A percentile compares a stretch with the other conserved stretches of the same genome.
These are phyloP conservation scores for Calamus simplicifolius DNA, from an alignment of 176 grass and related monocot genomes.

Conservation along the genomic window DNA sequence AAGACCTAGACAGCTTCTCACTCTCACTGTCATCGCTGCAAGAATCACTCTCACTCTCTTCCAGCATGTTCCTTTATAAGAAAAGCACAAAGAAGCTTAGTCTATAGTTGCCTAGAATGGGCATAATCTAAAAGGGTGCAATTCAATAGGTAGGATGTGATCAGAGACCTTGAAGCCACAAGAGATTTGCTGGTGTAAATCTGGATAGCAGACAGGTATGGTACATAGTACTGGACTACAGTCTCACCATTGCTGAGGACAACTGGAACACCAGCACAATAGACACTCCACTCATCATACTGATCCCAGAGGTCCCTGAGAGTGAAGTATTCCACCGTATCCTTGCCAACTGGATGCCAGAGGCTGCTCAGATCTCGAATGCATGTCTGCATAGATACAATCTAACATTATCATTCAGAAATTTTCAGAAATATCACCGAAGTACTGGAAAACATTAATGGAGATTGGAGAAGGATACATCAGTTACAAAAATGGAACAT, in stretches of 20 bases:
- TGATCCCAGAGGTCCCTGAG: constrained; percentile 55
- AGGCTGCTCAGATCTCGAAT: constrained; percentile 30
- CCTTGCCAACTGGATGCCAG: constrained; percentile 30
- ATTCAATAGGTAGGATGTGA: too few species aligned
- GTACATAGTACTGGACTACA: constrained; percentile 48
- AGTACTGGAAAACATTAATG: too few species aligned
- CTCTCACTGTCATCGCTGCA: constrained; percentile 54
- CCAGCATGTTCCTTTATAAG: constrained; percentile 1
- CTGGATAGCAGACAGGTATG: constrained; percentile 63
- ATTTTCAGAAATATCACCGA: neutral
- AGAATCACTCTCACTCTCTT: constrained; percentile 61
- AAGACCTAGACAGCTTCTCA: constrained; percentile 39
- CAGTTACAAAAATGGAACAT: too few species aligned
- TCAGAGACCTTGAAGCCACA: constrained; percentile 24
- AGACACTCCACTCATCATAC: constrained; percentile 44
- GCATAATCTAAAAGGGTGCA: too few species aligned
- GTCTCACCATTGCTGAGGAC: constrained; percentile 7
- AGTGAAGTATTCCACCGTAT: constrained; percentile 37
- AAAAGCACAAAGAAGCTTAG: neutral
- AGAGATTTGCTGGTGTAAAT: constrained; percentile 48
- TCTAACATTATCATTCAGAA: neutral
- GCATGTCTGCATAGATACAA: constrained; percentile 19
- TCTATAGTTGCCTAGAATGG: constrained; percentile 2
- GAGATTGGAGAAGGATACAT: too few species aligned
- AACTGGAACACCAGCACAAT: constrained; percentile 40